phyloP scores from a whole-genome alignment of 2,329 filamentous ascomycete species.

The Alternaria hordeiaustralica region DNA sequence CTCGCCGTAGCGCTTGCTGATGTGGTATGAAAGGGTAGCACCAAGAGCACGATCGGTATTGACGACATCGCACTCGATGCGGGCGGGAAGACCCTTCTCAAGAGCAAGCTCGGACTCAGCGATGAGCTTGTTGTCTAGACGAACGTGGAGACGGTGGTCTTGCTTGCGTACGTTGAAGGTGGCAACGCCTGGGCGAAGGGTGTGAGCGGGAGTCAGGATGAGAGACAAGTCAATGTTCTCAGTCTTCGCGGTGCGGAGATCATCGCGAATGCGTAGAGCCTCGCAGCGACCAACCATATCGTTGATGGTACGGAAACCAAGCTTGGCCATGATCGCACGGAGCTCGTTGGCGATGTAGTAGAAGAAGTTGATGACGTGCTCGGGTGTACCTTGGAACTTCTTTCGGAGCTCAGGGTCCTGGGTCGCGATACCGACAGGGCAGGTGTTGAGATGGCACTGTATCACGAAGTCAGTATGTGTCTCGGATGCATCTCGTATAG shows the following conservation, averaged over 20 bases:
- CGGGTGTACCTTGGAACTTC: conserved; percentile 91
- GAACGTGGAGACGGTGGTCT: conserved; percentile 90
- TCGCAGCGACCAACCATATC: conserved; percentile 97
- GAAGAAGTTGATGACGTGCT: conserved; percentile 99
- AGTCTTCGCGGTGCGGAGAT: conserved; percentile 86
- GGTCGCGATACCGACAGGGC: conserved; percentile 93
- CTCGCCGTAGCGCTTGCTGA: conserved; percentile 91
- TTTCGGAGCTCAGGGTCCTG: conserved; percentile 93
- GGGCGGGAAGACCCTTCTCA: conserved; percentile 89
- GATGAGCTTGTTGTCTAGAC: conserved; percentile 96
- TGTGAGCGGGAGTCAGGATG: conserved; percentile 94
- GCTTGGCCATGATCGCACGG: conserved; percentile 93
- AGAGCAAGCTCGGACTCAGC: conserved; percentile 93
- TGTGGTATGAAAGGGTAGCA: conserved; percentile 92
- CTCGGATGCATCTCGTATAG: neutral
- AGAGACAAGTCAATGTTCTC: conserved; percentile 91
- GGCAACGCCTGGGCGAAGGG: conserved; percentile 88
- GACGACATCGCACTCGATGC: conserved; percentile 94
- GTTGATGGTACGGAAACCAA: conserved; percentile 93
- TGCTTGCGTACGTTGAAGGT: conserved; percentile 99
- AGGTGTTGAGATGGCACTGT: conserved; percentile 65
- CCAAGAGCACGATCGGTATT: conserved; percentile 96
- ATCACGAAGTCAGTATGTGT: neutral
- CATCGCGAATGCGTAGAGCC: conserved; percentile 83
- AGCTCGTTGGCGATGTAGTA: conserved; percentile 97